Evolutionary conservation across 495 filamentous ascomycete species (phyloP).

Genomic region (Lentithecium fluviatile): DNA sequence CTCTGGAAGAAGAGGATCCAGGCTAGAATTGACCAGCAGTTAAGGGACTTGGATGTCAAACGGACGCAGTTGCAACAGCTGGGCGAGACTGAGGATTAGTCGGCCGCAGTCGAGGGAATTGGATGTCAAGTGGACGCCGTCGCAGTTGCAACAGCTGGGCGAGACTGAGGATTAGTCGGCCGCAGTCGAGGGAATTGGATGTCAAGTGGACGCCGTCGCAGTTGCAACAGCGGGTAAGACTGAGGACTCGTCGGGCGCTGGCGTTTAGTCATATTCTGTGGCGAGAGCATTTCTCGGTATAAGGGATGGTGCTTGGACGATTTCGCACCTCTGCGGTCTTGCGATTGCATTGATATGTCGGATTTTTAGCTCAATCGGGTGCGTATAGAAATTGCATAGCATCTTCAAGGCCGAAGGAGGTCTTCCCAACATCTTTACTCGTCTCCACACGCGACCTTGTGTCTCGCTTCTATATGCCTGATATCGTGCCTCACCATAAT

Average conservation of each 20-base stretch:
- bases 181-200: slow-evolving; percentile 39
- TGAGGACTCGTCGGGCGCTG: background rate
- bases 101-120: slow-evolving; percentile 33
- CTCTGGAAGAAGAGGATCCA: slow-evolving; percentile 56
- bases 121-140: slow-evolving; percentile 55
- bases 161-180: slow-evolving; percentile 13
- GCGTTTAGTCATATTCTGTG: too few relatives aligned
- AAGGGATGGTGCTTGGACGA: too few relatives aligned
- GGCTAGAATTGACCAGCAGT: slow-evolving; percentile 53
- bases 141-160: slow-evolving; percentile 30
- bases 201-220: slow-evolving; percentile 56
- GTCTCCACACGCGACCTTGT: too few relatives aligned
- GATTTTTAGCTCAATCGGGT: too few relatives aligned
- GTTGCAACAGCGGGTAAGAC: slow-evolving; percentile 28
- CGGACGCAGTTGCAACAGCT: slow-evolving; percentile 39
- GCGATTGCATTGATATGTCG: too few relatives aligned
- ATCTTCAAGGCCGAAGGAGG: too few relatives aligned
- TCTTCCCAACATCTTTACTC: too few relatives aligned
- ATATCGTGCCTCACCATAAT: too few relatives aligned
- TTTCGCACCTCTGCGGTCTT: too few relatives aligned
- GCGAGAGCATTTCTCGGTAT: too few relatives aligned
- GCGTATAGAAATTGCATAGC: too few relatives aligned
- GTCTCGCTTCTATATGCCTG: too few relatives aligned
- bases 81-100: slow-evolving; percentile 23
- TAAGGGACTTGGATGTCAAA: slow-evolving; percentile 60